Evolutionary conservation across 2,329 filamentous ascomycete genomes (phyloP).

Genomic region (Davidsoniella virescens): DNA sequence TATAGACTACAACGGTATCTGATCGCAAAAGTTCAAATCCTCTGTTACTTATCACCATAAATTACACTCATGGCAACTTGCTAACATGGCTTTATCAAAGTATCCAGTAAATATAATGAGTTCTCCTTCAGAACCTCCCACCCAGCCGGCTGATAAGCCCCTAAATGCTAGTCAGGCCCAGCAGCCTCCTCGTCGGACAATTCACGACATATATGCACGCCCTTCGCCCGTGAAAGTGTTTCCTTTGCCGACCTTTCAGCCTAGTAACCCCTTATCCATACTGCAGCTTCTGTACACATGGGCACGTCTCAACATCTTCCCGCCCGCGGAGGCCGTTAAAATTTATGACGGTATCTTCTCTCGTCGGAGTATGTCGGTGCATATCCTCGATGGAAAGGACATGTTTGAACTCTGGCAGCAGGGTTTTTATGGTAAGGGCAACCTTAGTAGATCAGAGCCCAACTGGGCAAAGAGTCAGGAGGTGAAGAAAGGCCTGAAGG

Average conservation of each 20-base stretch:
- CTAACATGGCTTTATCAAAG: neutral
- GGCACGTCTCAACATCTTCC: constrained; percentile 54
- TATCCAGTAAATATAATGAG: constrained; percentile 8
- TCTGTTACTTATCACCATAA: neutral
- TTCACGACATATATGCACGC: constrained; percentile 63
- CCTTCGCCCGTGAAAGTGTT: constrained; percentile 68
- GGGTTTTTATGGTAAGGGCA: constrained; percentile 94
- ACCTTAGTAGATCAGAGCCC: constrained; percentile 81
- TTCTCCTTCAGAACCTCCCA: neutral
- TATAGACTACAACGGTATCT: constrained; percentile 98
- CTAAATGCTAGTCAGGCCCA: constrained; percentile 5
- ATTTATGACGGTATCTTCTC: constrained; percentile 66
- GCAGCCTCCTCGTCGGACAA: constrained; percentile 23
- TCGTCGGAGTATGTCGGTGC: constrained; percentile 63
- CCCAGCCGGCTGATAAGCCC: constrained; percentile 13
- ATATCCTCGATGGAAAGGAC: constrained; percentile 60
- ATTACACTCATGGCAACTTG: neutral
- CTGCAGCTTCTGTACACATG: constrained; percentile 66
- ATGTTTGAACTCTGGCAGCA: constrained; percentile 83
- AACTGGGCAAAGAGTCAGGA: constrained; percentile 80
- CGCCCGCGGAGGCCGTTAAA: constrained; percentile 44
- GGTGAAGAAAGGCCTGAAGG: constrained; percentile 47
- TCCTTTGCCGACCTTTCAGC: constrained; percentile 75
- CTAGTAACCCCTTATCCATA: constrained; percentile 80
- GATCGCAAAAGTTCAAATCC: constrained; percentile 29